Evolutionary conservation across 257 asterid genomes (phyloP), one percentile per base, ranked within the genome.

Genomic region (Scutellaria barbata): DNA sequence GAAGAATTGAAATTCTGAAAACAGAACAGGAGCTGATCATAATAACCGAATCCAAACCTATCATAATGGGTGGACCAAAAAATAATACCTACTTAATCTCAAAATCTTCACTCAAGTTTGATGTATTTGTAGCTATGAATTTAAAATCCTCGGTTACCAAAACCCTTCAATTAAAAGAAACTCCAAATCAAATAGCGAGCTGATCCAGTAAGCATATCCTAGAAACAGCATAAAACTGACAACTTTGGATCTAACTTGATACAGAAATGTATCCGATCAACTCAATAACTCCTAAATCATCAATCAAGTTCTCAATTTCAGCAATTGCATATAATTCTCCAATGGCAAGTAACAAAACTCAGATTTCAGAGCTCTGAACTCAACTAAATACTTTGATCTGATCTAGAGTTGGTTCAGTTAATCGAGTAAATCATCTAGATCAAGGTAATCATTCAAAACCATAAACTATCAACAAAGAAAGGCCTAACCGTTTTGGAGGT

Each of bases 401-500:
- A 46, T 54, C 55, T 60, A 37, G 57, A 58, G 67, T 8, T 11
- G 22, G 57, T 69, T 52, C 77, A 73, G 71, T n/a, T 63, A 22
- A n/a, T 8, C 7, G 47, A 53, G 30, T 8, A 69, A 73, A 73
- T 30, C 46, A 69, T 37, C 47, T 11, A 39, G 73, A 67, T 66
- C 66, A 48, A 46, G 61, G 46, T 6, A 61, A 68, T 45, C 41
- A 60, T 42, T n/a, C 1, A 63, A 9, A 54, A 43, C 14, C 17
- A 40, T 20, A 22, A 63, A 1, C 50, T 25, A 25, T 14, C 41
- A 22, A 10, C 40, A 35, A 8, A 0, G n/a, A n/a, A 62, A 7
- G 14, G 46, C 69, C 88, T 13, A 18, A 90, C 96, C 96, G 52
- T 90, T 90, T 47, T 90, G 95, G 59, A 90, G 96, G 76, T 86